Evolutionary conservation across 2,329 filamentous ascomycete species (phyloP).

Genomic region (Hypomyces perniciosus): DNA sequence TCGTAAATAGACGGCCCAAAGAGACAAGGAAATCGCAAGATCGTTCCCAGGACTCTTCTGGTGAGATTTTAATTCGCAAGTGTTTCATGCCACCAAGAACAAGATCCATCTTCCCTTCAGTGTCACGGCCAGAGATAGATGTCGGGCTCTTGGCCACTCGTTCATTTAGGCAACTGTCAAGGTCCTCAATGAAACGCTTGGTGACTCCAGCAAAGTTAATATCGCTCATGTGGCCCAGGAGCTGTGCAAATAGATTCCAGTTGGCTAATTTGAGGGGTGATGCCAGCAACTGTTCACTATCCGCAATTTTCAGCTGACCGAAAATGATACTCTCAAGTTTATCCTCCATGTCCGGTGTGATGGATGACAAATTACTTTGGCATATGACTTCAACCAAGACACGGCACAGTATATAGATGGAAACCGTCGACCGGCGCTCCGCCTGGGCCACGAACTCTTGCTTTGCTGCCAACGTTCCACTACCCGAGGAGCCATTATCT

Average conservation of each 20-base stretch:
- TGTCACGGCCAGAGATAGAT: conserved; percentile 51
- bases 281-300: conserved; percentile 70
- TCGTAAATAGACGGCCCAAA: conserved; percentile 74
- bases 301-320: conserved; percentile 83
- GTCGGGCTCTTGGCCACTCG: conserved; percentile 63
- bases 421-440: conserved; percentile 86
- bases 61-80: conserved; percentile 67
- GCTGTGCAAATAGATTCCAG: conserved; percentile 88
- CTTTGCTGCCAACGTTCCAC: conserved; percentile 40
- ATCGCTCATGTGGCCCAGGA: conserved; percentile 93
- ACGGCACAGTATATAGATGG: conserved; percentile 91
- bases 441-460: conserved; percentile 72
- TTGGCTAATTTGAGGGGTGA: conserved; percentile 87
- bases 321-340: conserved; percentile 95
- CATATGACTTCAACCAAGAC: conserved; percentile 91
- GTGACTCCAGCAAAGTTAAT: conserved; percentile 84
- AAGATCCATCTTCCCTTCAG: conserved; percentile 78
- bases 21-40: conserved; percentile 85
- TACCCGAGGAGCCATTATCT: conserved; percentile 29
- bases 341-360: conserved; percentile 87
- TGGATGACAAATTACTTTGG: conserved; percentile 74
- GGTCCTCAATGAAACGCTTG: conserved; percentile 71
- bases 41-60: conserved; percentile 71
- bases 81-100: conserved; percentile 90
- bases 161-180: conserved; percentile 73